Evolutionary conservation across 768 basidiomycete genomes (phyloP).

Genomic region (Cubamyces sp.): DNA sequence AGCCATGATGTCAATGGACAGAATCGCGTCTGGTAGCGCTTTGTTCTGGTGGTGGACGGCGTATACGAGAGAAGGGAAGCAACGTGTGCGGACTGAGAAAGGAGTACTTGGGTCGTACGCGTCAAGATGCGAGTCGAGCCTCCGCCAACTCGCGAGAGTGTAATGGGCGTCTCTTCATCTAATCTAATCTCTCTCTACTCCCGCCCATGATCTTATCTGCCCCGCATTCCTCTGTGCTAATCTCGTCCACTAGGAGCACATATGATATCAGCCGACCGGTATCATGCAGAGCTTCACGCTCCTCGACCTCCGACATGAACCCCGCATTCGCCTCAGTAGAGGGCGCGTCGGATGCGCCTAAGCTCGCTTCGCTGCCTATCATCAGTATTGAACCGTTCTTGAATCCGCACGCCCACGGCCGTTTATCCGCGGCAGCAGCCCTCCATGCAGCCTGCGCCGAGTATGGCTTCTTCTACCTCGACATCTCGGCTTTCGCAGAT

Average conservation of each 20-base stretch:
- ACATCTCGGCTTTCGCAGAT: slow-evolving; percentile 63
- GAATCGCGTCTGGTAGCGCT: not conserved
- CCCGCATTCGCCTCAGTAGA: slow-evolving; percentile 4
- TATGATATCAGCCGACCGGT: not conserved
- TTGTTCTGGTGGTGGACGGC: not conserved
- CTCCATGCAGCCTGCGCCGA: slow-evolving; percentile 76
- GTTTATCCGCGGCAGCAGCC: slow-evolving; percentile 50
- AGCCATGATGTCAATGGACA: slow-evolving; percentile 15
- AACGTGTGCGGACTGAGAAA: slow-evolving; percentile 17
- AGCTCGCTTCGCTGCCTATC: slow-evolving; percentile 56
- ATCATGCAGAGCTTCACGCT: not conserved
- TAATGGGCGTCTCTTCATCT: slow-evolving; percentile 17
- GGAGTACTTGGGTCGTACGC: slow-evolving; percentile 6
- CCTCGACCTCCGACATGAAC: not conserved
- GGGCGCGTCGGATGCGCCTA: slow-evolving; percentile 5
- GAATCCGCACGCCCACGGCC: slow-evolving; percentile 41
- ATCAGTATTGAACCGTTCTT: slow-evolving; percentile 75
- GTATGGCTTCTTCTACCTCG: slow-evolving; percentile 90
- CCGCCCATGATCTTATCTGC: not conserved
- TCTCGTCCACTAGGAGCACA: not conserved
- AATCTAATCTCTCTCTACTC: slow-evolving; percentile 14
- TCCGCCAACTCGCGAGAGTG: slow-evolving; percentile 7
- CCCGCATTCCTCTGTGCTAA: not conserved
- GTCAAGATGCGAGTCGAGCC: slow-evolving; percentile 21
- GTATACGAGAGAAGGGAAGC: not conserved